A percentile compares a stretch with the other conserved stretches of the same genome.
Conservation (phyloP, 305 asterid species). For the Nicotiana rustica region DNA sequence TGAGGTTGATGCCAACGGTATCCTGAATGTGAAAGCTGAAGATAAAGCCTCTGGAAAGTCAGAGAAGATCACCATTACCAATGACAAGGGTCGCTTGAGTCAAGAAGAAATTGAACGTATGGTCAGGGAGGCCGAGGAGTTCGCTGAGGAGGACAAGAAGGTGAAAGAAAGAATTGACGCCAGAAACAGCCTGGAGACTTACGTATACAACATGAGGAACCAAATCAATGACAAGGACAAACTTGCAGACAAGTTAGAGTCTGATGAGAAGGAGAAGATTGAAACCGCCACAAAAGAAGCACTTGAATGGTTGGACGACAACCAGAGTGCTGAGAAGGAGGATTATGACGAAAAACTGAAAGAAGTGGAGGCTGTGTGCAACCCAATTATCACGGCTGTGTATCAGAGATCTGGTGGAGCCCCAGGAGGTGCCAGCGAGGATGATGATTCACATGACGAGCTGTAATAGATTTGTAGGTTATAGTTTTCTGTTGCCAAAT, state of each 20-base stretch:
- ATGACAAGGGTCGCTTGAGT: conserved; percentile 80
- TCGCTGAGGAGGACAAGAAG: conserved; percentile 83
- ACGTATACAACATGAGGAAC: conserved; percentile 81
- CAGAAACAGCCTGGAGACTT: conserved; percentile 72
- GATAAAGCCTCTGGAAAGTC: conserved; percentile 79
- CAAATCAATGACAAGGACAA: conserved; percentile 82
- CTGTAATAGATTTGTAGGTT: conserved; percentile 50
- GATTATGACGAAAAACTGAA: conserved; percentile 80
- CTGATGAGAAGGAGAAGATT: conserved; percentile 77
- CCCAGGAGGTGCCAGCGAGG: conserved; percentile 54
- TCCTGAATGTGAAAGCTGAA: conserved; percentile 75
- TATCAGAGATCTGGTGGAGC: conserved; percentile 82
- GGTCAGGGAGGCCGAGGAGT: conserved; percentile 83
- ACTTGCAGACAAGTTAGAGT: conserved; percentile 73
- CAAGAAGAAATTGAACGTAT: conserved; percentile 86
- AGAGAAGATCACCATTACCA: conserved; percentile 79
- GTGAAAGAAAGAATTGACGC: conserved; percentile 77
- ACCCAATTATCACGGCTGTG: conserved; percentile 70
- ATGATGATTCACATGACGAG: conserved; percentile 72
- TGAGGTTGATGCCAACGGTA: conserved; percentile 84
- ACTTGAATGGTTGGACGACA: conserved; percentile 80
- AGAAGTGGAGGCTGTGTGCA: conserved; percentile 80
- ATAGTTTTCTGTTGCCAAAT: background rate
- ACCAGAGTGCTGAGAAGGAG: conserved; percentile 77
- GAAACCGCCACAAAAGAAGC: conserved; percentile 80